Base-by-base conservation (phyloP, 805 yeast species). In the Saccharomycopsis javanensis region DNA sequence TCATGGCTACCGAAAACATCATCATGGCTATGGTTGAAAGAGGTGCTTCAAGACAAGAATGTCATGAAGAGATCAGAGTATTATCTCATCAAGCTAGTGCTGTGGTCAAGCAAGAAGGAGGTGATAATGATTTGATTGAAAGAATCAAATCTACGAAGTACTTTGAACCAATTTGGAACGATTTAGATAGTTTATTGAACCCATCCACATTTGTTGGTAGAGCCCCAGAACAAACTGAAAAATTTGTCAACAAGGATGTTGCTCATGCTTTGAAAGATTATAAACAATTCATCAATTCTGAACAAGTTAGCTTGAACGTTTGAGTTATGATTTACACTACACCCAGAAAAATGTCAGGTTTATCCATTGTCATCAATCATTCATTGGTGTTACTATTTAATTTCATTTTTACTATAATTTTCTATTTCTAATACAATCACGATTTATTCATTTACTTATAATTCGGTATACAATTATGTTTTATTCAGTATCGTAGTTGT, bases 11-110 rank as follows among this genome's bases (percentile, higher is more conserved):
- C 58, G 99, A 94, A 76, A 94, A 94, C 75, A 81, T 94, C 72
- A 94, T 94, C 72, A 94, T 94, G 99, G 99, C 99, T 55, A 94
- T 94, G 97, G 99, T 94, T 58, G 96, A 90, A 74, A 85, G 86
- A 71, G 98, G 98, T 66, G 98, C 88, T 33, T 90, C 96, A 33
- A 86, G 99, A 80, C 99, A 94, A 78, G 97, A 92, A 58, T 92
- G 96, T 68, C 99, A 94, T 74, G 99, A 94, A 77, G 86, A 87
- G 74, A 91, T 94, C 74, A 85, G 99, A 74, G 98, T 94, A 31
- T 79, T 94, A 60, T 88, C 97, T 11, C 99, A 94, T 72, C 92
- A 94, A 76, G 99, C 99, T 11, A 91, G 96, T 60, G 91, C 88
- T 54, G 97, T 91, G 60, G 99, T 94, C 58, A 94, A 94, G 73